Conservation (phyloP, 202 grass and related monocot genomes). For the Schoenoplectus tabernaemontani region DNA sequence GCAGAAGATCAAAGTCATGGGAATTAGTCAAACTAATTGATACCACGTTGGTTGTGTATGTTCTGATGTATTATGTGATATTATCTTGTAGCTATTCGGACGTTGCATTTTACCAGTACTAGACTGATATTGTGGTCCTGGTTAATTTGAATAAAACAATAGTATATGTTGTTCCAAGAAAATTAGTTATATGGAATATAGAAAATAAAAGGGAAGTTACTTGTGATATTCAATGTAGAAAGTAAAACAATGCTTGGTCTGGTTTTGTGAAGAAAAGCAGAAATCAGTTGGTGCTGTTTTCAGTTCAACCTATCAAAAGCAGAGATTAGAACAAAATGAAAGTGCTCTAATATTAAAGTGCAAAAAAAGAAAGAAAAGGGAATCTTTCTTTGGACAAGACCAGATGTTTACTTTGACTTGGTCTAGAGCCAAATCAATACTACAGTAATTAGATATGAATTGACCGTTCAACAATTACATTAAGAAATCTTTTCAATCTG, state of each 20-base stretch:
- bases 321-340: background rate
- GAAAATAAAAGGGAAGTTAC: too few relatives aligned
- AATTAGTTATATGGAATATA: too few relatives aligned
- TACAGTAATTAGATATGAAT: background rate
- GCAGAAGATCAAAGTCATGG: too few relatives aligned
- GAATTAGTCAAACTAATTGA: background rate
- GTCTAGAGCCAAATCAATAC: background rate
- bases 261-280: slow-evolving; percentile 39
- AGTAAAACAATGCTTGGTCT: slow-evolving; percentile 39
- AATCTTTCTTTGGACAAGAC: background rate
- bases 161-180: too few relatives aligned
- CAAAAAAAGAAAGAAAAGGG: background rate
- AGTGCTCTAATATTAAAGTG: background rate
- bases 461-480: background rate
- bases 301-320: slow-evolving; percentile 33
- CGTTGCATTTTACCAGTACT: background rate
- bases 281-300: slow-evolving; percentile 57
- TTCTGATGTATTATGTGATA: background rate
- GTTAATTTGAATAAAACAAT: background rate
- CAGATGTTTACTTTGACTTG: background rate
- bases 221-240: slow-evolving; percentile 30
- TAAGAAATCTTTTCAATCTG: background rate
- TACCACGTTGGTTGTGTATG: background rate
- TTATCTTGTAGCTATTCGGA: background rate
- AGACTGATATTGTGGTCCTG: background rate